These are phyloP conservation scores for Arthrobotrys musiformis DNA, from an alignment of 2,329 filamentous ascomycete species.

Conservation along the genomic window DNA sequence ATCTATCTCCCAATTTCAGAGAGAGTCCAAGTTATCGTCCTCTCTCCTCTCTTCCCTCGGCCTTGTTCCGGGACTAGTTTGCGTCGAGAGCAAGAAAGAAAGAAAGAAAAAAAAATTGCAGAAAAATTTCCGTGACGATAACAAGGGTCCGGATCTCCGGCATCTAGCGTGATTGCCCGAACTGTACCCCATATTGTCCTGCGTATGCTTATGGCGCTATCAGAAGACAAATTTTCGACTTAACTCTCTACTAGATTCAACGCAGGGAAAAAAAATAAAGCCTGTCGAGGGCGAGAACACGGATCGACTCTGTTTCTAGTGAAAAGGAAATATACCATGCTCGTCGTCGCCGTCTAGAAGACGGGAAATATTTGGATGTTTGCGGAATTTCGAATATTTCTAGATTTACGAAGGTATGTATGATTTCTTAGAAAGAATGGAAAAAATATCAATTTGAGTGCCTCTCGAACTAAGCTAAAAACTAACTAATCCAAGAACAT, in stretches of 20 bases:
- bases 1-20: not conserved
- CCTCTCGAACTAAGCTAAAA: conserved; percentile 8
- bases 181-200: too few species aligned
- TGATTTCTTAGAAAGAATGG: not conserved
- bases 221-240: not conserved
- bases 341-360: too few species aligned
- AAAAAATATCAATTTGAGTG: conserved; percentile 12
- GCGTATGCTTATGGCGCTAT: not conserved
- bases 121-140: not conserved
- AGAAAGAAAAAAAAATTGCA: too few species aligned
- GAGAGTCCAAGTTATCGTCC: too few species aligned
- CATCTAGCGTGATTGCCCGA: conserved; percentile 8
- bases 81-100: too few species aligned
- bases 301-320: too few species aligned
- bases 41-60: not conserved
- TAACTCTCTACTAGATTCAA: too few species aligned
- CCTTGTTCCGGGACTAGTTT: not conserved
- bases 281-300: not conserved
- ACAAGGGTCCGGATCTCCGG: not conserved
- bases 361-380: too few species aligned
- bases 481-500: conserved; percentile 18
- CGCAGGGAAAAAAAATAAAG: not conserved
- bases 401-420: not conserved
- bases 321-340: too few species aligned
- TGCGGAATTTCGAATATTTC: too few species aligned